These are phyloP conservation scores for Penicillium goetzii DNA, from an alignment of 495 filamentous ascomycete genomes.

Conservation along the genomic window DNA sequence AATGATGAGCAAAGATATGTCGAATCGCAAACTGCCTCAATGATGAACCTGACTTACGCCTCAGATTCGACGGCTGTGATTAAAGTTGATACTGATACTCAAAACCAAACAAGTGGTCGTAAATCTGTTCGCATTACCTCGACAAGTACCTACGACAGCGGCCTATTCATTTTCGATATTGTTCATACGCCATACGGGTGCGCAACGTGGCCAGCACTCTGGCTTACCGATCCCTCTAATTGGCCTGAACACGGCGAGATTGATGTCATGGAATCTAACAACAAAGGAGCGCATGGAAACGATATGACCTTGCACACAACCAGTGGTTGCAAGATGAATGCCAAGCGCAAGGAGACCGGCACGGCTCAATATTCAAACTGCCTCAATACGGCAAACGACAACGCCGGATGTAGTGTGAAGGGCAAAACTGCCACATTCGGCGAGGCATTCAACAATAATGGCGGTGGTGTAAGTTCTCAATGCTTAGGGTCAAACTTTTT, in stretches of 20 bases:
- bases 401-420: slow-evolving; percentile 44
- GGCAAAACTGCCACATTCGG: slow-evolving; percentile 38
- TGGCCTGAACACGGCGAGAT: slow-evolving; percentile 56
- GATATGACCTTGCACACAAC: slow-evolving; percentile 42
- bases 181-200: slow-evolving; percentile 45
- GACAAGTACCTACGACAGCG: slow-evolving; percentile 48
- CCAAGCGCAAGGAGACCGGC: slow-evolving; percentile 42
- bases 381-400: slow-evolving; percentile 29
- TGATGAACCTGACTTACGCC: slow-evolving; percentile 50
- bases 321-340: slow-evolving; percentile 41
- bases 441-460: slow-evolving; percentile 41
- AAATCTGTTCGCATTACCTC: slow-evolving; percentile 51
- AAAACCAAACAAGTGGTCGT: slow-evolving; percentile 38
- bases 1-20: slow-evolving; percentile 19
- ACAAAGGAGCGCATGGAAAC: slow-evolving; percentile 37
- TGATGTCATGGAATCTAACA: slow-evolving; percentile 44
- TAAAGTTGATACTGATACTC: slow-evolving; percentile 49
- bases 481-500: not conserved
- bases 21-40: slow-evolving; percentile 24
- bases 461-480: slow-evolving; percentile 39
- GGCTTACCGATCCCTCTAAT: slow-evolving; percentile 57
- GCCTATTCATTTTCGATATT: slow-evolving; percentile 53
- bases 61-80: slow-evolving; percentile 48
- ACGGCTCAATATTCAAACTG: slow-evolving; percentile 24
- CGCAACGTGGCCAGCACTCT: slow-evolving; percentile 57